Evolutionary conservation across 768 basidiomycete species (phyloP), one percentile per base, ranked within the genome.

Genomic region (Heimioporus sp.): DNA sequence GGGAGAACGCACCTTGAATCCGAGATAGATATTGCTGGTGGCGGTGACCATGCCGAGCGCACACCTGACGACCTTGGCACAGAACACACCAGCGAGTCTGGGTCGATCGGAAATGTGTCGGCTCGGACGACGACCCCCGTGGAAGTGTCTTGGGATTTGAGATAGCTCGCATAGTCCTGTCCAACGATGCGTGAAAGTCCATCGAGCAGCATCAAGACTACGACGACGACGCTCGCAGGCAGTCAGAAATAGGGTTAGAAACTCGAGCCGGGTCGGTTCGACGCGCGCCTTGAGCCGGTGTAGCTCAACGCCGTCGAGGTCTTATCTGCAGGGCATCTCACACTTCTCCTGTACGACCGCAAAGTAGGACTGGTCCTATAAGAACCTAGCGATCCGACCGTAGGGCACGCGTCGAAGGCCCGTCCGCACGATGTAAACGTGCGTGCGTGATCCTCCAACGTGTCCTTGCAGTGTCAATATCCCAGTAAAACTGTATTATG

Each of bases 341-440:
- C 96, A 91, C 76, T 93, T 90, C 70, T 92, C 90, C 71, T 99
- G 96, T 0, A 97, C 96, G 9, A 97, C 94, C 2, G 96, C 96
- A 63, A 88, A 93, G 69, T 87, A 90, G 0, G 90, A 87, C 46
- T 97, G 91, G 57, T 96, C 91, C 64, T 98, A 94, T 8, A 99
- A 72, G 64, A 93, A 98, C 16, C 90, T 94, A 48, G 31, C 36
- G n/a, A n/a, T n/a, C n/a, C n/a, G n/a, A n/a, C n/a, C n/a, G n/a
- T n/a, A n/a, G n/a, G n/a, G n/a, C n/a, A n/a, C n/a, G n/a, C n/a
- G n/a, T n/a, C n/a, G n/a, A n/a, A n/a, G n/a, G n/a, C n/a, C n/a
- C n/a, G n/a, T n/a, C n/a, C n/a, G n/a, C n/a, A n/a, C n/a, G n/a
- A n/a, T n/a, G n/a, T n/a, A n/a, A n/a, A n/a, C n/a, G n/a, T n/a